Evolutionary conservation across 2,329 filamentous ascomycete genomes (phyloP).

Genomic region (Aspergillus jensenii): DNA sequence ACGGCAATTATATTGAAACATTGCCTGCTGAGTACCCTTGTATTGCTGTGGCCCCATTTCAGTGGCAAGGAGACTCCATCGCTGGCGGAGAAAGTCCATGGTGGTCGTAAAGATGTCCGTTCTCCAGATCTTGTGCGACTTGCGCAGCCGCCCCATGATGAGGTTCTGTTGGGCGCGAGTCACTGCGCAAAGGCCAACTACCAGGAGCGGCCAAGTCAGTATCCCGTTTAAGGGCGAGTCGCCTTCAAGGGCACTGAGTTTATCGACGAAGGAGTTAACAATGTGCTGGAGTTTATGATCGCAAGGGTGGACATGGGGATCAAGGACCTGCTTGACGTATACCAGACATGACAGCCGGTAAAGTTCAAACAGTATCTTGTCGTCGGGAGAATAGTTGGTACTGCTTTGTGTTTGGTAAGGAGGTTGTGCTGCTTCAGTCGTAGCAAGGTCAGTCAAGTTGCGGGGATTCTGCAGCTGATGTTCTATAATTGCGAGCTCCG

Average conservation of each 20-base stretch:
- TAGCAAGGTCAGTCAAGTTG: background rate
- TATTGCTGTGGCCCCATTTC: too few relatives aligned
- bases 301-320: background rate
- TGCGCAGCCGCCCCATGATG: background rate
- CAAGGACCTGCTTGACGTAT: background rate
- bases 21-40: too few relatives aligned
- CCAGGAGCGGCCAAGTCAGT: background rate
- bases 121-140: background rate
- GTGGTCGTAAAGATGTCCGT: background rate
- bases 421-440: background rate
- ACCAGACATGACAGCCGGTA: background rate
- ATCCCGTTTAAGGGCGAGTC: background rate
- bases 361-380: background rate
- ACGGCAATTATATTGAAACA: too few relatives aligned
- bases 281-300: background rate
- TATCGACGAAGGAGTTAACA: background rate
- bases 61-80: background rate
- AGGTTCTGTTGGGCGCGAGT: background rate
- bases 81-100: background rate
- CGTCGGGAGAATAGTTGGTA: background rate
- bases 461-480: background rate
- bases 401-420: fast-evolving
- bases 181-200: background rate
- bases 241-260: background rate
- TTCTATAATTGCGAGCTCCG: background rate